A percentile compares a stretch with the other conserved stretches of the same genome.
phyloP scores from a whole-genome alignment of 75 land plant species.

The Gnetum montanum region DNA sequence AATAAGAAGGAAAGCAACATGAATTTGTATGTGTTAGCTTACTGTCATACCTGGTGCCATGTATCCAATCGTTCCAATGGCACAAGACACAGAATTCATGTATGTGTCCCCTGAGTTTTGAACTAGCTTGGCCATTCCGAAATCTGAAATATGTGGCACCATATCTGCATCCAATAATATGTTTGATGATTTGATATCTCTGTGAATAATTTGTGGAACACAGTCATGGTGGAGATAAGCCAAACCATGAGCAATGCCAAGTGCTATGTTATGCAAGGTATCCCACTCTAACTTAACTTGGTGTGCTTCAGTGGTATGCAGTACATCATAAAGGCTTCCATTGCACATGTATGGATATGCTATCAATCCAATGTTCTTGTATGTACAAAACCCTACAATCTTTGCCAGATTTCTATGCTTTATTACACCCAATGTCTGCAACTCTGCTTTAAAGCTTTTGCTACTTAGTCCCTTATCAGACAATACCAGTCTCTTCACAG shows the following conservation, averaged over 20 bases:
- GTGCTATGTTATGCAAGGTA: conserved; percentile 19
- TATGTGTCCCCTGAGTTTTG: conserved; percentile 10
- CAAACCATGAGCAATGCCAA: conserved; percentile 42
- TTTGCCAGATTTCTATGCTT: conserved; percentile 34
- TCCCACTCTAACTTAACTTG: conserved; percentile 26
- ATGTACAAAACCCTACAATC: conserved; percentile 32
- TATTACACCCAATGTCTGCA: conserved; percentile 20
- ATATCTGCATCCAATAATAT: conserved; percentile 38
- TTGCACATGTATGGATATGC: conserved; percentile 38
- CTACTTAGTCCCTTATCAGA: conserved; percentile 12
- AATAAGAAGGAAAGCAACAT: no score
- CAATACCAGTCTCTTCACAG: conserved; percentile 35
- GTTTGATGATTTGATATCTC: conserved; percentile 42
- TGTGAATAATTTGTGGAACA: conserved; percentile 38
- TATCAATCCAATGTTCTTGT: conserved; percentile 22
- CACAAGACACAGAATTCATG: conserved; percentile 18
- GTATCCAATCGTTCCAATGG: conserved; percentile 49
- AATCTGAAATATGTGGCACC: conserved; percentile 47
- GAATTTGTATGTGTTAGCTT: not conserved
- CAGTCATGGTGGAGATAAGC: conserved; percentile 43
- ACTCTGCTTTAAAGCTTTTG: conserved; percentile 18
- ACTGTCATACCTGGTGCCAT: conserved; percentile 46
- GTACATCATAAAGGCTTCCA: conserved; percentile 33
- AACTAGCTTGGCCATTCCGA: conserved; percentile 29
- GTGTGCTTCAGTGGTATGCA: no score